Base-by-base conservation (phyloP, 23 red algal species). In the Gracilaria gracilis region DNA sequence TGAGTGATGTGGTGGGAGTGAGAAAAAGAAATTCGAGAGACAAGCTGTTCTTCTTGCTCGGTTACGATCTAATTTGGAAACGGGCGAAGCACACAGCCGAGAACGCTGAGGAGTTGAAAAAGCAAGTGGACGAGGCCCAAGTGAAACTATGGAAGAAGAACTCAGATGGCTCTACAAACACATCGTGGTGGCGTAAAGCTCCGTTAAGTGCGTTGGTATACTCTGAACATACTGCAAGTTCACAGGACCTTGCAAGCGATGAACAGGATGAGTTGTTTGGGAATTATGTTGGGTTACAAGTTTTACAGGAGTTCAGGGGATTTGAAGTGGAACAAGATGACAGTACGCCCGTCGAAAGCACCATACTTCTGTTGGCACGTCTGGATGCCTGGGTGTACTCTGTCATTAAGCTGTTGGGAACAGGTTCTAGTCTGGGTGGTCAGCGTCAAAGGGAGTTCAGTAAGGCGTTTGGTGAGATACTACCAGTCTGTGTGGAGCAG, bases 1-100 rank as follows among this genome's bases (percentile, higher is more conserved):
- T 76, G 38, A 76, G 71, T 32, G 71, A 76, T 76, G 71, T 76
- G 71, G 71, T 42, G 21, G 71, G 46, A 25, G 71, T 76, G 23
- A 44, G 71, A 27, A 76, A 76, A 33, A 39, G 71, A 32, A 51
- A 31, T 44, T 7, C 71, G 71, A 44, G 71, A 16, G 34, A 76
- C 71, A 76, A 76, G 35, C 46, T 44, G 28, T 76, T 76, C 29
- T 40, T 32, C 8, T 27, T 76, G 39, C 33, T 76, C 1, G 71
- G 71, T 7, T 76, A 76, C 34, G 71, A 76, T 76, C 46, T 76
- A 12, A 76, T 40, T 7, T 76, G 21, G 71, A 51, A 13, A 76
- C 33, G 71, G 34, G 71, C 71, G 34, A 76, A 40, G 71, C 7
- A 44, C 9, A 32, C 34, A 0, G 24, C 28, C 0, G n/a, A 76